phyloP scores from a whole-genome alignment of 1,139 yeast species.

The Chernovozyma sophiae-reginae region DNA sequence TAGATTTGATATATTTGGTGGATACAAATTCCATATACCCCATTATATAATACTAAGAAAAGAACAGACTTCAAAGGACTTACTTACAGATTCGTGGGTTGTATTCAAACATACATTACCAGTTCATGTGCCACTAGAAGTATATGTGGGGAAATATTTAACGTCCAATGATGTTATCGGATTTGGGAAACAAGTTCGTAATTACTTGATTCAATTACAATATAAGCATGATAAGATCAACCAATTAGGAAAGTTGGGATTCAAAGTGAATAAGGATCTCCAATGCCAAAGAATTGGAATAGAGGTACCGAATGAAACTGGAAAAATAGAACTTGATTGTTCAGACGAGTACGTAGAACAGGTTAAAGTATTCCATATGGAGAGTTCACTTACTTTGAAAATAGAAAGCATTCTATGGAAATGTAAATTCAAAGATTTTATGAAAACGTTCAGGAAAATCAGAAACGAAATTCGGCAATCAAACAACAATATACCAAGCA shows the following conservation, averaged over 20 bases:
- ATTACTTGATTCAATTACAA: conserved; percentile 19
- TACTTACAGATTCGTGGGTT: conserved; percentile 19
- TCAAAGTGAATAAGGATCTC: conserved; percentile 20
- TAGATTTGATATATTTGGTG: conserved; percentile 33
- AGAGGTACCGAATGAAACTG: not conserved
- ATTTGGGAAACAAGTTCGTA: conserved; percentile 18
- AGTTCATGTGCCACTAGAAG: conserved; percentile 15
- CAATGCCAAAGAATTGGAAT: conserved; percentile 21
- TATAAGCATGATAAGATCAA: conserved; percentile 31
- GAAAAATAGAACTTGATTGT: conserved; percentile 14
- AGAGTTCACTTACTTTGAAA: not conserved
- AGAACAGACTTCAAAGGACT: conserved; percentile 4
- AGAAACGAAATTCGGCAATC: not conserved
- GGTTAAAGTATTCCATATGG: conserved; percentile 3
- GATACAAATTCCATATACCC: conserved; percentile 23
- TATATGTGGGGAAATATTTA: not conserved
- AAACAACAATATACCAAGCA: too few species aligned
- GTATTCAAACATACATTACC: conserved; percentile 38
- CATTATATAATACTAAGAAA: conserved; percentile 36
- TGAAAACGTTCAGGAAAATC: conserved; percentile 16
- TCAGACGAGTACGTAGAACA: conserved; percentile 14
- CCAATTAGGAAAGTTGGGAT: conserved; percentile 9
- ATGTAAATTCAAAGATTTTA: conserved; percentile 14
- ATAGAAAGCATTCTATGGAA: conserved; percentile 15
- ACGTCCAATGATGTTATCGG: not conserved